Percentiles rank a stretch among this genome's conserved stretches.
phyloP scores from a whole-genome alignment of 306 rosid genomes.

The Vigna unguiculata region DNA sequence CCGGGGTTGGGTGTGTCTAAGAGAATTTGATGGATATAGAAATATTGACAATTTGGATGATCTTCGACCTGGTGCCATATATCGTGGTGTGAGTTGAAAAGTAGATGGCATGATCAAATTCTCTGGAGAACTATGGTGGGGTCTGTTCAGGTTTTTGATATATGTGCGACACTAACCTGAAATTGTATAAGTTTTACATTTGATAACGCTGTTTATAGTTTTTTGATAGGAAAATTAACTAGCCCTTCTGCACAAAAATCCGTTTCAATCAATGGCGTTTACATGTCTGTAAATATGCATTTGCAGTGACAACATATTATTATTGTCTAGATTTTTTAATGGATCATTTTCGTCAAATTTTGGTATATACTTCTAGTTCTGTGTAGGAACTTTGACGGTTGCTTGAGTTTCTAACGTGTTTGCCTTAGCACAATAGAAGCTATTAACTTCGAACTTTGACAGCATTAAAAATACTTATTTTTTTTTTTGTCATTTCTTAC shows the following conservation, averaged over 20 bases:
- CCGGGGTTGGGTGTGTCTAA: constrained; percentile 77
- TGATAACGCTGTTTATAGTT: constrained; percentile 41
- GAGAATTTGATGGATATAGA: constrained; percentile 86
- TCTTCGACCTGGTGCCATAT: constrained; percentile 86
- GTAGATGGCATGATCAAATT: constrained; percentile 31
- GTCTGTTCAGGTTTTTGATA: constrained; percentile 37
- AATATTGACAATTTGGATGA: constrained; percentile 89
- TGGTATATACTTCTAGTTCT: neutral
- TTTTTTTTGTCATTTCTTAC: no score
- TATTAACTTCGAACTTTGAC: neutral
- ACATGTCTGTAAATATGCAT: constrained; percentile 53
- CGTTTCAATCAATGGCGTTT: constrained; percentile 33
- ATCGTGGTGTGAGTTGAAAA: constrained; percentile 80
- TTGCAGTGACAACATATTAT: constrained; percentile 16
- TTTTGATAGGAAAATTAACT: constrained; percentile 40
- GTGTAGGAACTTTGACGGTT: constrained; percentile 1
- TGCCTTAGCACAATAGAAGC: neutral
- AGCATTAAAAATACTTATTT: no score
- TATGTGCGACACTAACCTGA: constrained; percentile 31
- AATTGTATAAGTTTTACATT: constrained; percentile 28
- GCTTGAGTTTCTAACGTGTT: neutral
- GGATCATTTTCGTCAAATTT: constrained; percentile 31
- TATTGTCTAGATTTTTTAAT: constrained; percentile 9
- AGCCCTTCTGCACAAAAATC: constrained; percentile 29
- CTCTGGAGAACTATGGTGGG: constrained; percentile 33